phyloP scores from a whole-genome alignment of 31 red algal genomes.

The Asparagopsis taxiformis region DNA sequence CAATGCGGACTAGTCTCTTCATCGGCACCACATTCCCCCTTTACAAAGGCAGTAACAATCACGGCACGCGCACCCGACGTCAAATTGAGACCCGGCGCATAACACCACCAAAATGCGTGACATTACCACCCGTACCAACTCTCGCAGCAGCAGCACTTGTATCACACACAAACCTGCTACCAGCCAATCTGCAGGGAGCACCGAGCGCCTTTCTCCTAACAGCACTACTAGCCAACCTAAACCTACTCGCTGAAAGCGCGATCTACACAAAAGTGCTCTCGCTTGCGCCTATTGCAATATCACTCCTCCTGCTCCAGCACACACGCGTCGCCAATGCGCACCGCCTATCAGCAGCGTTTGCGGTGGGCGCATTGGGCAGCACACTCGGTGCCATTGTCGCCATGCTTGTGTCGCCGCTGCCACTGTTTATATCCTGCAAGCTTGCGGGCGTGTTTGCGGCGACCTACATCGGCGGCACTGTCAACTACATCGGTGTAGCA shows the following conservation, averaged over 20 bases:
- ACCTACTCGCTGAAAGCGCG: background rate
- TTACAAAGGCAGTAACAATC: no score
- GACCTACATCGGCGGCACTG: constrained; percentile 55
- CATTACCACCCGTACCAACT: background rate
- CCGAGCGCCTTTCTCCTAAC: constrained; percentile 20
- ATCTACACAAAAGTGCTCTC: constrained; percentile 1
- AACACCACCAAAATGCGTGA: background rate
- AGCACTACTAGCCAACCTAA: constrained; percentile 10
- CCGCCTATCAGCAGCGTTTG: constrained; percentile 20
- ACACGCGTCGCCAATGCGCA: background rate
- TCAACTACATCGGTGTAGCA: constrained; percentile 54
- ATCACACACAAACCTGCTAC: background rate
- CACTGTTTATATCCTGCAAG: background rate
- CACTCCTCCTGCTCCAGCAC: constrained; percentile 18
- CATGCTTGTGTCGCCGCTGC: constrained; percentile 1
- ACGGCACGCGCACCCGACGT: no score
- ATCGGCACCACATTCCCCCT: no score
- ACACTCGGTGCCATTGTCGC: constrained; percentile 25
- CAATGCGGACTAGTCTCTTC: no score
- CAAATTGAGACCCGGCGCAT: no score
- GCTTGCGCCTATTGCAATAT: constrained; percentile 3
- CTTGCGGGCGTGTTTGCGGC: constrained; percentile 39
- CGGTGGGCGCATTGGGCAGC: constrained; percentile 26
- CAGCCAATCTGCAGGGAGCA: background rate
- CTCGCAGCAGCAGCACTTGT: background rate